Base-by-base conservation (phyloP, 441 rosid genomes). In the Erodium moschatum region DNA sequence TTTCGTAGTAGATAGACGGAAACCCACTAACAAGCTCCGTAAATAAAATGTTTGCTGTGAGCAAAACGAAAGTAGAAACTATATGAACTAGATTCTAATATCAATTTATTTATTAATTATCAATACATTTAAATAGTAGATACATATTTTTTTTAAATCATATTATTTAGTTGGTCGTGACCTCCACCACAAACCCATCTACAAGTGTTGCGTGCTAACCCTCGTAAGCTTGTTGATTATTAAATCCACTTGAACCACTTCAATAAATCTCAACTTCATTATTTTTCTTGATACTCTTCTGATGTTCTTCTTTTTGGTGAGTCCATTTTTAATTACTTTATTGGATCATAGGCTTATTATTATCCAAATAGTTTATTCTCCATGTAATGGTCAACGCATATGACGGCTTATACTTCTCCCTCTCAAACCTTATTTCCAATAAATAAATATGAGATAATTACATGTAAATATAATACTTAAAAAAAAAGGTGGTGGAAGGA, bases 121-220 rank as follows among this genome's bases (percentile, higher is more conserved):
- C 0, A 24, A 24, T 24, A 24, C 27, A 24, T 24, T 24, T 24
- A 2, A 2, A 24, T 24, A n/a, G n/a, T n/a, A n/a, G n/a, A n/a
- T n/a, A n/a, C n/a, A 24, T 24, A 24, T 24, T 0, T 24, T 24
- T 24, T 0, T 24, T 24, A 24, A 15, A 15, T 0, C 8, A 16
- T 54, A 54, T 54, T 54, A 54, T 9, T 54, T 54, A 50, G 19
- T 50, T n/a, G 61, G 8, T 54, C 61, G 61, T 54, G 61, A 54
- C 61, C 19, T 54, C 61, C 61, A 50, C 58, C 19, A 50, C 19
- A 15, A 13, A 0, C 18, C 56, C 19, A 52, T 52, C 7, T 52
- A 52, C 9, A 54, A 54, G 5, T 54, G 21, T 54, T 54, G 61
- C 61, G 61, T 54, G 61, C 61, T 52, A n/a, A 16, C 60, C 7